Conservation (phyloP, 1,139 yeast species). For the Yamadazyma sp. region DNA sequence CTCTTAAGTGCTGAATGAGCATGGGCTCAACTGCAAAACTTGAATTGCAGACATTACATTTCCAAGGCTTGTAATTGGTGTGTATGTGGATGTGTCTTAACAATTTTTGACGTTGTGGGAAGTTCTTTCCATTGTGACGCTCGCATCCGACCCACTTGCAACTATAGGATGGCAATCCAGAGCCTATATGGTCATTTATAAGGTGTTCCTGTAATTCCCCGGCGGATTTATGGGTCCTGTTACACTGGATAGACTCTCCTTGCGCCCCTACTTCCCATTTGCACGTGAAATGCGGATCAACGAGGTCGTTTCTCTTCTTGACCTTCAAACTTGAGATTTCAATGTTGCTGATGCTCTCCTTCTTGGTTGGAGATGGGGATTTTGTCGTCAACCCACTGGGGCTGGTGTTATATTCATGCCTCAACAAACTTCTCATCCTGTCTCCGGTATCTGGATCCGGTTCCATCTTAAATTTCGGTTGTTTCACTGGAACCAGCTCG, state of each 20-base stretch:
- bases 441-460: not conserved
- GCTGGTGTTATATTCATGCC: too few relatives aligned
- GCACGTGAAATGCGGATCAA: constrained; percentile 36
- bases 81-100: constrained; percentile 86
- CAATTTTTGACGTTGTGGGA: constrained; percentile 82
- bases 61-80: constrained; percentile 77
- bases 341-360: constrained; percentile 9
- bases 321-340: constrained; percentile 39
- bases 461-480: not conserved
- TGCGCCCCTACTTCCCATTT: constrained; percentile 44
- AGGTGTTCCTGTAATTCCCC: constrained; percentile 73
- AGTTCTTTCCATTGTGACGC: constrained; percentile 58
- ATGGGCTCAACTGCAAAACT: constrained; percentile 67
- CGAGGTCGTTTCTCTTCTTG: constrained; percentile 12
- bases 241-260: constrained; percentile 48
- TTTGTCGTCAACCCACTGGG: too few relatives aligned
- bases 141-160: constrained; percentile 83
- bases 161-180: constrained; percentile 65
- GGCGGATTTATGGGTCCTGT: constrained; percentile 44
- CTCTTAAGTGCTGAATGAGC: constrained; percentile 73
- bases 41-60: constrained; percentile 67
- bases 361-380: constrained; percentile 1
- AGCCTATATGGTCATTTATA: constrained; percentile 63
- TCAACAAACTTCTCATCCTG: constrained; percentile 2
- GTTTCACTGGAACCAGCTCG: too few relatives aligned